phyloP scores from a whole-genome alignment of 257 asterid genomes.

The Nicotiana tomentosiformis region DNA sequence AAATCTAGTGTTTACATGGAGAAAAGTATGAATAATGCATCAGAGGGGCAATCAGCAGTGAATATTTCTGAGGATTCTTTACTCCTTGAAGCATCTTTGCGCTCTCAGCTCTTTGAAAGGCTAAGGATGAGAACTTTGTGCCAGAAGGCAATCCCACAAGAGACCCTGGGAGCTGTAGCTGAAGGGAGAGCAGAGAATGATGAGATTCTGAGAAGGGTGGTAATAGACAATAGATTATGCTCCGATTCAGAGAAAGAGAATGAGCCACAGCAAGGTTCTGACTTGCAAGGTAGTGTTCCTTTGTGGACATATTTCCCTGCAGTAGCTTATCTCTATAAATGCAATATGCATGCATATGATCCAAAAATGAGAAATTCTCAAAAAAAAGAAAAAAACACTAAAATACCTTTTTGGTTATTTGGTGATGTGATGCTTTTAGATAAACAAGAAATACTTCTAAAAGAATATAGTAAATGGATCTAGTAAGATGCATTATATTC shows the following conservation, averaged over 20 bases:
- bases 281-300: slow-evolving; percentile 22
- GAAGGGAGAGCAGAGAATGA: slow-evolving; percentile 19
- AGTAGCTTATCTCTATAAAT: neutral
- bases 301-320: slow-evolving; percentile 7
- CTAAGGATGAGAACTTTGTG: slow-evolving; percentile 27
- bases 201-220: slow-evolving; percentile 14
- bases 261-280: slow-evolving; percentile 15
- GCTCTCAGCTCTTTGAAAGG: slow-evolving; percentile 47
- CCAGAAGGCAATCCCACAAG: slow-evolving; percentile 16
- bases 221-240: slow-evolving; percentile 7
- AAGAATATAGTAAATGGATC: neutral
- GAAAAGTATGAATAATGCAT: slow-evolving; percentile 15
- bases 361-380: neutral
- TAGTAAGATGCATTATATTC: neutral
- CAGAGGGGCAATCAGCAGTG: slow-evolving; percentile 17
- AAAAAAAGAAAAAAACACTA: neutral
- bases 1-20: slow-evolving; percentile 11
- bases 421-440: neutral
- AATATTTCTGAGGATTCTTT: slow-evolving; percentile 31
- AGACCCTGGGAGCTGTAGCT: slow-evolving; percentile 15
- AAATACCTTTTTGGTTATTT: neutral
- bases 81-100: slow-evolving; percentile 46
- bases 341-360: neutral
- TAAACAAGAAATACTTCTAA: slow-evolving; percentile 3
- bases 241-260: slow-evolving; percentile 15